Base-by-base conservation (phyloP, 331 rosid species). In the Saraca asoca region DNA sequence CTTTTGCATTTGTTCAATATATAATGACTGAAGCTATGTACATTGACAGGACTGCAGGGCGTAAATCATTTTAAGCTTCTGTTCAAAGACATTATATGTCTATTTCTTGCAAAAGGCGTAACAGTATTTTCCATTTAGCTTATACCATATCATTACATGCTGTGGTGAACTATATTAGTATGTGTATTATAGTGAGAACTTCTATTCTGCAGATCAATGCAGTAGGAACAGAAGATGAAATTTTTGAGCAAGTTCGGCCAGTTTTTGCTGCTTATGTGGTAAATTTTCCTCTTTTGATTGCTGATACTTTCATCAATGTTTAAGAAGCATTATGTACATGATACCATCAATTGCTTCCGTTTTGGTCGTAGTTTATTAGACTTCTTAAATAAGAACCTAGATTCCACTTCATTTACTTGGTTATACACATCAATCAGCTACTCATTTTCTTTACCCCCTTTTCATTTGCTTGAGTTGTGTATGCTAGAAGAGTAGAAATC, bases 211-310 rank as follows among this genome's bases (percentile, higher is more conserved):
- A 93, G 98, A 93, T 93, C 75, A 81, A 60, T 41, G 98, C 92
- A 59, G 88, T 90, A 52, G 98, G 98, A 76, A 78, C 88, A 4
- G 95, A 45, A 34, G 96, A 87, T 76, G 89, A 90, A 79, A 83
- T 93, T 82, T 93, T 90, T 77, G 85, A 93, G 73, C 82, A 84
- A 62, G 98, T 93, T 81, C 77, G 80, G 57, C 98, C 85, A 58
- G 48, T 81, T 80, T 93, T 90, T 68, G 81, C 77, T 31, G 48
- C 78, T 7, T 73, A 44, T 58, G 80, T 79, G 96, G 98, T 90
- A 82, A 64, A 60, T 61, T 8, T 24, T 24, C 3, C 31, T 24
- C 31, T 3, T 64, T 34, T 7, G 41, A 17, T 68, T 58, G 9
- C 42, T 14, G 19, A 11, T 9, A 29, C 20, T 61, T 41, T 12